Evolutionary conservation across 164 flowering plant species (phyloP), one percentile per base, ranked within the genome.

Genomic region (Aristolochia californica): DNA sequence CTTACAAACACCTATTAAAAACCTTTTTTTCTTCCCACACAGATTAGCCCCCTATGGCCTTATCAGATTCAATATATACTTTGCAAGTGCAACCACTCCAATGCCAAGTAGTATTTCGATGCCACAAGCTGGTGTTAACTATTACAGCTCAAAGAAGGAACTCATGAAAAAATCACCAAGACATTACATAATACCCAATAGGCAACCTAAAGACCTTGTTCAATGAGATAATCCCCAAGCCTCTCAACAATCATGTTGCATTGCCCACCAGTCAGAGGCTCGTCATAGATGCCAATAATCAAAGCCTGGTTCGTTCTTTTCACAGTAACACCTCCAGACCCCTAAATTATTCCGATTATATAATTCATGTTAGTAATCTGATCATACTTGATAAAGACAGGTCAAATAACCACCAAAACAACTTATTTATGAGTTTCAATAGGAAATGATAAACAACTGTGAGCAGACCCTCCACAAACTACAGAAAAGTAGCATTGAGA

Each of bases 171-270:
- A 55, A 18, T 15, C 30, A 51, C 40, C 62, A 18, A 2, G 43
- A 61, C 17, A 58, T 2, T 26, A 61, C 30, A 51, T n/a, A n/a
- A n/a, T 43, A 52, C 63, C 44, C n/a, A 20, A 49, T 45, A 45
- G n/a, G 1, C 45, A 25, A 64, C 16, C 67, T 64, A 64, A 43
- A 64, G 45, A 21, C 52, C 62, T 57, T 64, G 67, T 17, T 64
- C 67, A 28, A 51, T 57, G 28, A 64, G 67, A 38, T 58, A 64
- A 53, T 64, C 67, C 18, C 67, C 67, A 43, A 64, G 67, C 62
- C 62, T 57, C 61, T 64, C 67, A 7, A 64, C 67, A 5, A 64
- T 52, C 67, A 64, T 64, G 62, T 58, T 64, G 62, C 67, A 64
- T 52, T 64, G 67, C 17, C 67, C 57, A 5, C 62, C 52, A 20